These are phyloP conservation scores for Hypoxylon sp. DNA, from an alignment of 2,329 filamentous ascomycete species.

Conservation along the genomic window DNA sequence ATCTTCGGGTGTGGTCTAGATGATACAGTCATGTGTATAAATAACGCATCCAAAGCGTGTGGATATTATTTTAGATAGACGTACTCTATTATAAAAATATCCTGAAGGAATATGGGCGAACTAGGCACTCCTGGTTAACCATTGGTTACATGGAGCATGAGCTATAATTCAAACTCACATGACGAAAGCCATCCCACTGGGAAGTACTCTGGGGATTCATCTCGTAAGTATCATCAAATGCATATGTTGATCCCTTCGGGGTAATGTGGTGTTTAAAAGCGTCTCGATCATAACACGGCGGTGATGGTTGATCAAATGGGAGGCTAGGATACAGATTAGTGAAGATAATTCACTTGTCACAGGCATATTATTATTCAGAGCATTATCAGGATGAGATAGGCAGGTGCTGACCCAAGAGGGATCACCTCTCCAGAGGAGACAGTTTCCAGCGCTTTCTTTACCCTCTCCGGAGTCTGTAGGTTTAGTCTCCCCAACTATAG, in stretches of 20 bases:
- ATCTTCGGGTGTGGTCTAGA: constrained; percentile 19
- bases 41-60: neutral
- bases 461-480: constrained; percentile 39
- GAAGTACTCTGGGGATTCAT: constrained; percentile 41
- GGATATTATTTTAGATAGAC: neutral
- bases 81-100: constrained; percentile 39
- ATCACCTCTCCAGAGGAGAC: constrained; percentile 31
- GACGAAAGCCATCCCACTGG: constrained; percentile 43
- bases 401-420: constrained; percentile 32
- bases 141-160: too few species aligned
- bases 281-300: constrained; percentile 27
- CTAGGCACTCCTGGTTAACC: constrained; percentile 8
- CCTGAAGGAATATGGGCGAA: constrained; percentile 33
- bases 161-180: constrained; percentile 21
- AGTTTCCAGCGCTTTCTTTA: constrained; percentile 38
- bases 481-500: constrained; percentile 36
- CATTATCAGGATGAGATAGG: neutral
- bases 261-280: constrained; percentile 35
- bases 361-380: neutral
- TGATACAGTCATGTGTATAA: neutral
- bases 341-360: neutral
- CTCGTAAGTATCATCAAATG: constrained; percentile 37
- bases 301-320: constrained; percentile 31
- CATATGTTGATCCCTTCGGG: neutral
- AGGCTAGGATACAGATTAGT: constrained; percentile 30